A percentile compares a stretch with the other conserved stretches of the same genome.
Conservation (phyloP, 257 asterid species). For the Nicotiana noctiflora region DNA sequence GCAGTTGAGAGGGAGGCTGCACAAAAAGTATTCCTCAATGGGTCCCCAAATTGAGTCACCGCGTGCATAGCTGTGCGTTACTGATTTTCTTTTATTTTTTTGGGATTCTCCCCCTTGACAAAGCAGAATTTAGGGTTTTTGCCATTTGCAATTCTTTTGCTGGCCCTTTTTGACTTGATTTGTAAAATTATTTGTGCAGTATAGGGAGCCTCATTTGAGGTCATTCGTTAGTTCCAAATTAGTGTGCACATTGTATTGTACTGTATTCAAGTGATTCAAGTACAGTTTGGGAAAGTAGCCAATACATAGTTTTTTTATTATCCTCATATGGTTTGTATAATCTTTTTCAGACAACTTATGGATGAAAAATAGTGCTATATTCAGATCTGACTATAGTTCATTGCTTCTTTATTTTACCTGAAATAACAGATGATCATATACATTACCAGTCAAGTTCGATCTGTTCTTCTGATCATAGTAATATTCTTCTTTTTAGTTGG, state of each 20-base stretch:
- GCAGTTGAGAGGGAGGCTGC: slow-evolving; percentile 64
- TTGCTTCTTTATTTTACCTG: background rate
- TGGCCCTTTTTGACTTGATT: slow-evolving; percentile 11
- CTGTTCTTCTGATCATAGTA: background rate
- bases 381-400: background rate
- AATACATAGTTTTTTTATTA: background rate
- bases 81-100: slow-evolving; percentile 1
- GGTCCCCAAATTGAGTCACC: slow-evolving; percentile 5
- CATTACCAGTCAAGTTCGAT: background rate
- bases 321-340: slow-evolving; percentile 1
- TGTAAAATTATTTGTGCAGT: slow-evolving; percentile 26
- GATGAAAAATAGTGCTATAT: background rate
- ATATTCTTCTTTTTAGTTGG: background rate
- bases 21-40: slow-evolving; percentile 56
- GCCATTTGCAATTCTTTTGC: slow-evolving; percentile 13
- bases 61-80: slow-evolving; percentile 2
- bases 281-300: background rate
- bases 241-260: slow-evolving; percentile 9
- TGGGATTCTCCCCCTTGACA: background rate
- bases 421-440: background rate
- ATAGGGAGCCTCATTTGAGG: slow-evolving; percentile 15
- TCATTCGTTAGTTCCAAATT: slow-evolving; percentile 4
- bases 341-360: background rate
- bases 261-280: background rate
- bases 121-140: slow-evolving; percentile 16